These are phyloP conservation scores for Allantophomopsis cytisporea DNA, from an alignment of 2,329 filamentous ascomycete genomes.

Conservation along the genomic window DNA sequence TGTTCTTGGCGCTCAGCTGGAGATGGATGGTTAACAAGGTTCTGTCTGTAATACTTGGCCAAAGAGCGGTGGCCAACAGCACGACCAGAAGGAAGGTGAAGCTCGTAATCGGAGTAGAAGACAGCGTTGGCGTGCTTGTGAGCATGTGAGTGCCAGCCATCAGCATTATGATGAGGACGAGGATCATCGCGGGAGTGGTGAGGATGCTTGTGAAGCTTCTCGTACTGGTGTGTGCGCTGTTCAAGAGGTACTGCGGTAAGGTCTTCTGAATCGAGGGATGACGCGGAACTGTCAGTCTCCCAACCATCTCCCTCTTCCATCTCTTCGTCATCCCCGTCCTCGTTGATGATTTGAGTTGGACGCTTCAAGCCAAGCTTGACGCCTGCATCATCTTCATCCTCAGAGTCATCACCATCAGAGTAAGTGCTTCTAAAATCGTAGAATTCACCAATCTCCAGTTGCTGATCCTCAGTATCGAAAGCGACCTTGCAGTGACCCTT, in stretches of 20 bases:
- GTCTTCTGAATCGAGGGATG: conserved; percentile 76
- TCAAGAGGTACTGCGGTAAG: conserved; percentile 69
- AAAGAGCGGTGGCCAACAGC: conserved; percentile 83
- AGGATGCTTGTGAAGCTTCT: conserved; percentile 56
- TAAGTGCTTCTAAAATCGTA: conserved; percentile 97
- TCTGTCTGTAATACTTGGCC: conserved; percentile 83
- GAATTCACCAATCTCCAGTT: conserved; percentile 88
- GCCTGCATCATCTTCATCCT: conserved; percentile 44
- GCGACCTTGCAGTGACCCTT: conserved; percentile 95
- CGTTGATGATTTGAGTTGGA: conserved; percentile 32
- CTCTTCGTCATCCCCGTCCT: conserved; percentile 38
- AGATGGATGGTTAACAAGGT: conserved; percentile 73
- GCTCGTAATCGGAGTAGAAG: conserved; percentile 85
- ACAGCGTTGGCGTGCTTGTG: conserved; percentile 62
- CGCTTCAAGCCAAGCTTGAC: conserved; percentile 58
- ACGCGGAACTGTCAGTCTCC: conserved; percentile 91
- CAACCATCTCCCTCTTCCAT: conserved; percentile 62
- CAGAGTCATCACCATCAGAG: conserved; percentile 58
- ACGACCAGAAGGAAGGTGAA: conserved; percentile 82
- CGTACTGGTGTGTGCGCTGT: conserved; percentile 55
- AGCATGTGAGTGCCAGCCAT: conserved; percentile 73
- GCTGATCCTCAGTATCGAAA: conserved; percentile 76
- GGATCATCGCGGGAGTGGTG: conserved; percentile 64
- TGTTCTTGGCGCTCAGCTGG: conserved; percentile 61
- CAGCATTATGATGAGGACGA: conserved; percentile 57